These are phyloP conservation scores for Alternaria burnsii DNA, from an alignment of 2,329 filamentous ascomycete species.

Conservation along the genomic window DNA sequence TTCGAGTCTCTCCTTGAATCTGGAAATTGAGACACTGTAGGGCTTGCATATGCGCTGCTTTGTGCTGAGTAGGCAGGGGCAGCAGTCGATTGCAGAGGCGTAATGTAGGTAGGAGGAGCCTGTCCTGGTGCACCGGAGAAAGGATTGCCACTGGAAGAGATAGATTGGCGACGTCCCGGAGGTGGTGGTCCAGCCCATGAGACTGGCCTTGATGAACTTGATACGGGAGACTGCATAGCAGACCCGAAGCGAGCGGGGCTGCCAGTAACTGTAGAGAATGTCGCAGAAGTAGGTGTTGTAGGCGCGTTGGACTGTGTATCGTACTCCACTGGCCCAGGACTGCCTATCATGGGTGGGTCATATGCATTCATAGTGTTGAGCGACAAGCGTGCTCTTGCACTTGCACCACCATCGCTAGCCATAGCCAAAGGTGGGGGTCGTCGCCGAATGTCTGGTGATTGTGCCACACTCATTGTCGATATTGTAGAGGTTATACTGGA, in stretches of 20 bases:
- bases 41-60: conserved; percentile 71
- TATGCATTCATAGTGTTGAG: conserved; percentile 68
- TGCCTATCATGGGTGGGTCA: conserved; percentile 67
- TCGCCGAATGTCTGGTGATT: conserved; percentile 63
- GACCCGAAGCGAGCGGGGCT: conserved; percentile 77
- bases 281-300: conserved; percentile 83
- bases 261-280: conserved; percentile 77
- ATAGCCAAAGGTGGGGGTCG: conserved; percentile 85
- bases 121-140: conserved; percentile 73
- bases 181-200: conserved; percentile 76
- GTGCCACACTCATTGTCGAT: conserved; percentile 68
- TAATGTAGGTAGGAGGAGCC: conserved; percentile 67
- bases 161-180: conserved; percentile 79
- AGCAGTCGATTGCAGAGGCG: conserved; percentile 64
- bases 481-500: conserved; percentile 83
- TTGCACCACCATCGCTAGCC: conserved; percentile 70
- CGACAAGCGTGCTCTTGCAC: conserved; percentile 66
- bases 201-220: conserved; percentile 72
- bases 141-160: conserved; percentile 77
- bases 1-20: conserved; percentile 73
- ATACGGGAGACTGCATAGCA: conserved; percentile 74
- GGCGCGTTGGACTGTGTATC: conserved; percentile 74
- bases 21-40: conserved; percentile 69
- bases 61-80: conserved; percentile 63
- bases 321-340: conserved; percentile 69